A percentile compares a stretch with the other conserved stretches of the same genome.
Conservation (phyloP, 139 green algal genomes). For the Coccomyxa sp. region DNA sequence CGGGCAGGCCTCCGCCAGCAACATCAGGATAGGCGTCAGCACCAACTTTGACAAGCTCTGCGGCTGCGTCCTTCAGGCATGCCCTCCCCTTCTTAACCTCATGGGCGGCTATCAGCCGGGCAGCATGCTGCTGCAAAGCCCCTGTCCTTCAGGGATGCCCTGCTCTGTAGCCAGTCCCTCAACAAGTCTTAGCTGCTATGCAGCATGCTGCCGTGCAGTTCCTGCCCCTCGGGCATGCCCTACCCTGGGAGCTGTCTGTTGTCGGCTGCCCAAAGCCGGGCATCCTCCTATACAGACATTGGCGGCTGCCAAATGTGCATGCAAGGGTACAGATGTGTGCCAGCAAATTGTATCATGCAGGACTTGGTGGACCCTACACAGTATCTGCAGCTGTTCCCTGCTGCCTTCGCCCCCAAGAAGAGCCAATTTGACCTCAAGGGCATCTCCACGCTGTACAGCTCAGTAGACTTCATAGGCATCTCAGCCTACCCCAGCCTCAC, state of each 20-base stretch:
- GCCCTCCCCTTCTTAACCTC: not conserved
- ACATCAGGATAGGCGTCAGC: slow-evolving; percentile 22
- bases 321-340: too few relatives aligned
- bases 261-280: too few relatives aligned
- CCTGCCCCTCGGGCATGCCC: too few relatives aligned
- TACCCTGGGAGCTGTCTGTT: too few relatives aligned
- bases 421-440: slow-evolving; percentile 11
- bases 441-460: slow-evolving; percentile 25
- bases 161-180: not conserved
- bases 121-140: not conserved
- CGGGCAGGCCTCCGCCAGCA: not conserved
- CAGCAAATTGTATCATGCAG: too few relatives aligned
- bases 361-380: slow-evolving; percentile 18
- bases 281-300: too few relatives aligned
- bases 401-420: slow-evolving; percentile 16
- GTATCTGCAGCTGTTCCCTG: slow-evolving; percentile 6
- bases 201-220: not conserved
- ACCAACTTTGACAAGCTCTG: slow-evolving; percentile 39
- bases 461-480: slow-evolving; percentile 40
- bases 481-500: slow-evolving; percentile 38
- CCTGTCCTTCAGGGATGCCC: not conserved
- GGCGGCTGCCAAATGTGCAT: too few relatives aligned
- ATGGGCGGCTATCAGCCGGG: not conserved
- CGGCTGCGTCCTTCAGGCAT: slow-evolving; percentile 22
- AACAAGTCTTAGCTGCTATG: not conserved